phyloP scores from a whole-genome alignment of 2,329 filamentous ascomycete genomes.

The Chrysoporthe cubensis region DNA sequence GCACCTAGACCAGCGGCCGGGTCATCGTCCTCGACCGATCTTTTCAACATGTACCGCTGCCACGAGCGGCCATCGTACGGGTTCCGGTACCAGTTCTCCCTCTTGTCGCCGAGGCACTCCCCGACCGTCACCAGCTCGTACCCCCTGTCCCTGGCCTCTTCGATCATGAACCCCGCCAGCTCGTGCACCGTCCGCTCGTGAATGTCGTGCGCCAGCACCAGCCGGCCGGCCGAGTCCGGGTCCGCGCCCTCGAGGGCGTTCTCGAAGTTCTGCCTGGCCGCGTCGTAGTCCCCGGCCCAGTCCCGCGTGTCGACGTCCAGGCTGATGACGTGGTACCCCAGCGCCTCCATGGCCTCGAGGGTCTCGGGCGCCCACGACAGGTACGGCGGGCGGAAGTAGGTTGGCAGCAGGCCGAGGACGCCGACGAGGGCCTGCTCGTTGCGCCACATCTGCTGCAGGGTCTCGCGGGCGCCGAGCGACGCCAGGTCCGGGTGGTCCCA shows the following conservation, averaged over 20 bases:
- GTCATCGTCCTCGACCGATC: too few species aligned
- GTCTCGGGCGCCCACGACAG: constrained; percentile 16
- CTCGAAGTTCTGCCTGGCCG: constrained; percentile 18
- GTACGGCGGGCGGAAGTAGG: constrained; percentile 32
- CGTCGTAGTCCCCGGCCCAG: constrained; percentile 27
- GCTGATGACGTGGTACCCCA: constrained; percentile 44
- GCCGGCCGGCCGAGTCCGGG: constrained; percentile 10
- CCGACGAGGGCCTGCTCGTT: constrained; percentile 50
- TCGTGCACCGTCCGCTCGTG: constrained; percentile 52
- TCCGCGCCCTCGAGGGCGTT: constrained; percentile 2
- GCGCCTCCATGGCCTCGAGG: constrained; percentile 31
- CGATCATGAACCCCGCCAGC: constrained; percentile 49
- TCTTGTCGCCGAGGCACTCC: constrained; percentile 57
- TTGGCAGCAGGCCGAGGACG: constrained; percentile 49
- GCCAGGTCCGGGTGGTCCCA: constrained; percentile 50
- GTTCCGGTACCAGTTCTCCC: constrained; percentile 56
- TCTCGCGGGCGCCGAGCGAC: constrained; percentile 39
- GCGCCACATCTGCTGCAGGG: constrained; percentile 46
- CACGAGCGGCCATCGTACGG: constrained; percentile 18
- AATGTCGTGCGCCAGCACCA: constrained; percentile 48
- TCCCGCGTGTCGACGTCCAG: constrained; percentile 34
- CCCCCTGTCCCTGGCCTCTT: constrained; percentile 46
- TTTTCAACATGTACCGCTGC: neutral
- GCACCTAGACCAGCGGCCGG: too few species aligned
- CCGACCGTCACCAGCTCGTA: constrained; percentile 56